Percentiles rank a stretch among this genome's conserved stretches.
Conservation (phyloP, 306 rosid species). For the Acacia confusa region DNA sequence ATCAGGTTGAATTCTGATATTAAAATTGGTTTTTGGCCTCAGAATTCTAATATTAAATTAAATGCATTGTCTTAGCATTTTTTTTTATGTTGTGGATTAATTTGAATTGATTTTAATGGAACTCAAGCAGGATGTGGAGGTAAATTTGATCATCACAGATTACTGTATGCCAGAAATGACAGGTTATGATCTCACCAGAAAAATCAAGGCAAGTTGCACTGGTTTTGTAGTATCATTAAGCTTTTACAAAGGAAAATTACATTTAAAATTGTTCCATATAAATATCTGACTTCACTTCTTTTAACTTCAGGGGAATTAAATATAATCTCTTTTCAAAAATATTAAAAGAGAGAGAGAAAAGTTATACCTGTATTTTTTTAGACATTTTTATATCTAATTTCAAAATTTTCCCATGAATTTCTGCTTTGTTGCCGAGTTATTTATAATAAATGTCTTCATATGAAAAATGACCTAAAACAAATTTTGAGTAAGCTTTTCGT, state of each 20-base stretch:
- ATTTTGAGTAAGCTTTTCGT: background rate
- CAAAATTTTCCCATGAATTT: background rate
- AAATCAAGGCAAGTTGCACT: slow-evolving; percentile 58
- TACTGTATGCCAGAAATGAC: slow-evolving; percentile 96
- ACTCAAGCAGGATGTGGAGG: slow-evolving; percentile 51
- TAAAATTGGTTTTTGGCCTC: background rate
- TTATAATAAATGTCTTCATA: background rate
- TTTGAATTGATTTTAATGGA: slow-evolving; percentile 7
- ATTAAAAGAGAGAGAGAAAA: background rate
- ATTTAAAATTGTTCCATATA: background rate
- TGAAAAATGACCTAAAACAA: background rate
- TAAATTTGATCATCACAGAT: slow-evolving; percentile 81
- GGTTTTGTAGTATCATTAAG: background rate
- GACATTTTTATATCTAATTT: slow-evolving; percentile 16
- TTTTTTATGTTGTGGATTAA: background rate
- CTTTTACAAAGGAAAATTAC: background rate
- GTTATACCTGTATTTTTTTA: background rate
- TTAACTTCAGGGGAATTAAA: background rate
- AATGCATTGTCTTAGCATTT: background rate
- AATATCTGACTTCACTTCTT: background rate
- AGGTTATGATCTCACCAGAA: slow-evolving; percentile 80
- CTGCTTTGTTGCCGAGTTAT: background rate
- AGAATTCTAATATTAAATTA: slow-evolving; percentile 1
- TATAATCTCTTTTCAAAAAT: background rate
- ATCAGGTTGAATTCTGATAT: slow-evolving; percentile 44